A percentile compares a stretch with the other conserved stretches of the same genome.
phyloP scores from a whole-genome alignment of 176 grass and related monocot genomes.

The Chrysopogon serrulatus region DNA sequence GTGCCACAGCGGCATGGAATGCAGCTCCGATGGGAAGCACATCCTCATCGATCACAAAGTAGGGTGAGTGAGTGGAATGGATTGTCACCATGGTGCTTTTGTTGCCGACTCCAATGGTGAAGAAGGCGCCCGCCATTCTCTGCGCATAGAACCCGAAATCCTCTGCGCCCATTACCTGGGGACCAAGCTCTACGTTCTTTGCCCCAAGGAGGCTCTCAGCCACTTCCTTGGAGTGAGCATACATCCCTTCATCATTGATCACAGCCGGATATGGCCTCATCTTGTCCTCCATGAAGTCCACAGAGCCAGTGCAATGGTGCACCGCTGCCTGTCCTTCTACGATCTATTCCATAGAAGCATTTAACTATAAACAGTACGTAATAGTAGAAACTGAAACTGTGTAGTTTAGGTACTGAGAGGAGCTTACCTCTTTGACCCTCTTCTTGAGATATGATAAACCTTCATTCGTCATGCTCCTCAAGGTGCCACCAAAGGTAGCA shows the following conservation, averaged over 20 bases:
- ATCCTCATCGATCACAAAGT: conserved; percentile 58
- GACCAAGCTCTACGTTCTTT: conserved; percentile 17
- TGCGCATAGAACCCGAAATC: conserved; percentile 71
- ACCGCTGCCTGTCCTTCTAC: conserved; percentile 45
- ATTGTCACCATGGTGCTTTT: background rate
- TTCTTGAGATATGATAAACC: conserved; percentile 45
- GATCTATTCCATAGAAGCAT: conserved; percentile 33
- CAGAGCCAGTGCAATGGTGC: conserved; percentile 38
- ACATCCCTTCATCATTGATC: conserved; percentile 46
- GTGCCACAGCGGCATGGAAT: conserved; percentile 63
- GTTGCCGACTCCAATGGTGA: conserved; percentile 46
- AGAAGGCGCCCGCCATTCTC: conserved; percentile 47
- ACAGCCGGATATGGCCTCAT: conserved; percentile 42
- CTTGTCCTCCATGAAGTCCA: conserved; percentile 56
- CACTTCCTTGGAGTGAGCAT: conserved; percentile 33
- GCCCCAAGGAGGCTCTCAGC: conserved; percentile 44
- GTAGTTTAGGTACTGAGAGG: background rate
- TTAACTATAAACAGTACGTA: background rate
- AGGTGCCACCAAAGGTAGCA: conserved; percentile 55
- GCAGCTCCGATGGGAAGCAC: conserved; percentile 50
- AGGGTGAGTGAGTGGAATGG: conserved; percentile 40
- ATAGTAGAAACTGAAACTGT: background rate
- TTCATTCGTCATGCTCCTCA: conserved; percentile 56
- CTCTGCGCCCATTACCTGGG: conserved; percentile 33
- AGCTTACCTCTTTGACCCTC: conserved; percentile 56